Base-by-base conservation (phyloP, 2,329 filamentous ascomycete species). In the Metarhizium sp. region DNA sequence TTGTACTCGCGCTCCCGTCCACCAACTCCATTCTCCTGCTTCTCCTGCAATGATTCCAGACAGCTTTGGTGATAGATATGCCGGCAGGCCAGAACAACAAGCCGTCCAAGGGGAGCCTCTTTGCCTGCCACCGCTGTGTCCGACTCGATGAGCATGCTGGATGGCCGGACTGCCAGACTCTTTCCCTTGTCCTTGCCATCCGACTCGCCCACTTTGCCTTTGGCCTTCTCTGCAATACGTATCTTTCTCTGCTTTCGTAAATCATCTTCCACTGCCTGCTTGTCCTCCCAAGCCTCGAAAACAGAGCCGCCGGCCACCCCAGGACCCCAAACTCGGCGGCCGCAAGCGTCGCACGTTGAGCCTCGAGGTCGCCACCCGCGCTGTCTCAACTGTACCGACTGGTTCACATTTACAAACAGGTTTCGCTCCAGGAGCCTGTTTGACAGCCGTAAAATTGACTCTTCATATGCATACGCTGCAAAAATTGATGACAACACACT, bases 391-490 rank as follows among this genome's bases (percentile, higher is more conserved):
- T 81, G 78, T 7, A 88, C 83, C 5, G 90, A 86, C 61, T 88
- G 81, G 47, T 84, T 78, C 40, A 99, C 90, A 60, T 89, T 87
- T 45, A 87, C 81, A 64, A 97, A 99, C 6, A 96, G 78, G 64
- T 94, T 94, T 61, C 90, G 86, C 59, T 95, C 92, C 0, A 99
- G 78, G 55, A 99, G 84, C 4, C 87, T 81, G 67, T 92, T 95
- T 0, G 94, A 90, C 3, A 99, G 81, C 2, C 81, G 79, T 20
- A 99, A 79, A 16, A 99, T 88, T 0, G 88, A 92, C 68, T 92
- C 89, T 69, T 99, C 94, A 67, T 97, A 96, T 0, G 91, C 87
- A 67, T 99, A 99, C 0, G 94, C 92, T 0, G 92, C 85, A 72
- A 99, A 97, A 55, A 99, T 92, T 13, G 92, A 94, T 1, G 84